These are phyloP conservation scores for Thalassiosira livingstoniorum DNA, from an alignment of 352 stramenopile genomes.

Conservation along the genomic window DNA sequence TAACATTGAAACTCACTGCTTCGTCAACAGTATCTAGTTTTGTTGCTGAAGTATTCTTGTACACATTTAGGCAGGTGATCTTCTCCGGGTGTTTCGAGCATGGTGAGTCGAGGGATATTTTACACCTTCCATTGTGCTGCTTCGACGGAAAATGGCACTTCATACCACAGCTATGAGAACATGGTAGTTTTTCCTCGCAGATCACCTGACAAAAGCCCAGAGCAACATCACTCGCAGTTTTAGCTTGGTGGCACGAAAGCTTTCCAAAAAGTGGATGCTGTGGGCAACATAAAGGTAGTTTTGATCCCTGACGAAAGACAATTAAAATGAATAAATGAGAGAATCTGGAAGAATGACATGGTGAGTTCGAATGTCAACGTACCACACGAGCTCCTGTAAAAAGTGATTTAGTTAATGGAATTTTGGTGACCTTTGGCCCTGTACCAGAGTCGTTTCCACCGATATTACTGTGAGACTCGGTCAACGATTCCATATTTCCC, in stretches of 20 bases:
- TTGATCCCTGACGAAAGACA: too few relatives aligned
- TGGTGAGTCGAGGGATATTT: slow-evolving; percentile 82
- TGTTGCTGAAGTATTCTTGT: slow-evolving; percentile 22
- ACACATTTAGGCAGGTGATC: slow-evolving; percentile 82
- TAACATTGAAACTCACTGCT: too few relatives aligned
- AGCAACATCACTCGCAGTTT: slow-evolving; percentile 72
- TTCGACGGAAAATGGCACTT: slow-evolving; percentile 86
- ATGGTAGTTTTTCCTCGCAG: slow-evolving; percentile 82
- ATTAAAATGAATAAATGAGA: too few relatives aligned
- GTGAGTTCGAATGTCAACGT: too few relatives aligned
- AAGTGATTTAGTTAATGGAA: slow-evolving; percentile 46
- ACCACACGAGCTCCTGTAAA: slow-evolving; percentile 77
- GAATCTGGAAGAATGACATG: too few relatives aligned
- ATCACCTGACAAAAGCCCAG: slow-evolving; percentile 87
- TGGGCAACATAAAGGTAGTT: slow-evolving; percentile 88
- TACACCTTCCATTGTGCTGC: slow-evolving; percentile 83
- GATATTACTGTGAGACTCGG: background rate
- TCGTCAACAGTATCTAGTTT: slow-evolving; percentile 50
- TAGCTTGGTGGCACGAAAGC: slow-evolving; percentile 42
- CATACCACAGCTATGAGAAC: slow-evolving; percentile 84
- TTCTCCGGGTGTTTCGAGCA: slow-evolving; percentile 80
- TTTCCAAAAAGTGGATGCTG: slow-evolving; percentile 71
- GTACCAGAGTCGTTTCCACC: background rate
- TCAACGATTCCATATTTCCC: background rate
- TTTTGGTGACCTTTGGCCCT: slow-evolving; percentile 65